These are phyloP conservation scores for Yamadazyma akitaensis DNA, from an alignment of 805 yeast genomes.

Conservation along the genomic window DNA sequence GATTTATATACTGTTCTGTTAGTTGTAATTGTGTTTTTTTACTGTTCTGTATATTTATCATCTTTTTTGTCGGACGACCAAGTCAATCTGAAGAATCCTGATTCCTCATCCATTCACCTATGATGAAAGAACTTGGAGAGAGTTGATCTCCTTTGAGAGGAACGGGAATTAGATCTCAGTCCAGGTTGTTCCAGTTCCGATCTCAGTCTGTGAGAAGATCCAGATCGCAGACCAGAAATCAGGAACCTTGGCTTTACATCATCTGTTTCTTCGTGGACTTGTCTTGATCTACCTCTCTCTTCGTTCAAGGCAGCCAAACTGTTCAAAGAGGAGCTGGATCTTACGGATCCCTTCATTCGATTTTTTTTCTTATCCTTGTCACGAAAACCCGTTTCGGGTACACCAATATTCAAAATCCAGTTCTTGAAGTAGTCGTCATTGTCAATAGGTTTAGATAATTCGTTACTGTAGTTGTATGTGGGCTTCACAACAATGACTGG, in stretches of 20 bases:
- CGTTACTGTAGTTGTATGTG: conserved; percentile 29
- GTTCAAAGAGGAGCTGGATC: conserved; percentile 5
- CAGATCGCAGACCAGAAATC: conserved; percentile 14
- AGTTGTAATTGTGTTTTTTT: too few relatives aligned
- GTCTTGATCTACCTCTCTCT: conserved; percentile 12
- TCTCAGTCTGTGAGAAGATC: conserved; percentile 20
- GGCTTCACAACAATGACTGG: conserved; percentile 46
- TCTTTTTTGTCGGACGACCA: background rate
- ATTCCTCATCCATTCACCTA: background rate
- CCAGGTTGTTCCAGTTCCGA: conserved; percentile 14
- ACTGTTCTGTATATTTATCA: too few relatives aligned
- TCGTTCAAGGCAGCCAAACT: conserved; percentile 5
- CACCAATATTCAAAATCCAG: conserved; percentile 29
- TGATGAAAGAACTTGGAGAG: conserved; percentile 17
- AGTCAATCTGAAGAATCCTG: background rate
- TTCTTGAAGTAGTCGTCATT: conserved; percentile 33
- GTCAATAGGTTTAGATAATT: conserved; percentile 29
- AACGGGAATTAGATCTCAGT: conserved; percentile 8
- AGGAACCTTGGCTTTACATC: conserved; percentile 5
- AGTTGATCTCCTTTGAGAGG: conserved; percentile 2
- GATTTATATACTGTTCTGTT: too few relatives aligned
- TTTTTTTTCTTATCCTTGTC: conserved; percentile 17
- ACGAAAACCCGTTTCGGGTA: conserved; percentile 14
- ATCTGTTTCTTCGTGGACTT: background rate
- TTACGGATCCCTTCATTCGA: conserved; percentile 6